Base-by-base conservation (phyloP, 2,329 filamentous ascomycete species). In the Trichoderma sp. region DNA sequence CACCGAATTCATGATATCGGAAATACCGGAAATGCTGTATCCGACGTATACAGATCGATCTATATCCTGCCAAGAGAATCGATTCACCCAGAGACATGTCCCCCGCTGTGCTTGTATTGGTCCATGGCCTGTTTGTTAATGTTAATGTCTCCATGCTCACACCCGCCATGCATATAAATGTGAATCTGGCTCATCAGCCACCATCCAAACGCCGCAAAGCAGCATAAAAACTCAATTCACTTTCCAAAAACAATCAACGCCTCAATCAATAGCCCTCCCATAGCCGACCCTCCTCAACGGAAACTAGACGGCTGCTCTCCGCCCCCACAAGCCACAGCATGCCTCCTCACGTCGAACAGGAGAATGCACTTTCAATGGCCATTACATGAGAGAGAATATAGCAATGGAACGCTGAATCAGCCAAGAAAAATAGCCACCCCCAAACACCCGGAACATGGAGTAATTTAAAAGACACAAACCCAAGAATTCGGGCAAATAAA, bases 221-320 rank as follows among this genome's bases (percentile, higher is more conserved):
- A 53, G 20, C 32, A 26, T 9, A 15, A 23, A 23, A 53, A 53
- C 11, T 64, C 62, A 64, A 64, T 50, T 64, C 62, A 64, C 12
- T 9, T 26, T 7, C 4, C 17, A 4, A 64, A 34, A 7, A 20
- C 23, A 43, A 9, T 4, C 39, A 13, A 20, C 61, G 61, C 62
- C 62, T 64, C 62, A 50, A 32, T 50, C 62, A 32, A 50, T 64
- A 64, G 62, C 39, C 30, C 26, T n/a, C 39, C 15, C 39, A 64
- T 64, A 50, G 62, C 62, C 39, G 62, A 64, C 62, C 62, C 62
- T 64, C 39, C 39, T 47, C 61, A 8, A n/a, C 61, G 59, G 59
- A 28, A 47, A 63, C 59, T 43, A 63, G 20, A 15, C 34, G 13
- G 20, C n/a, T 32, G 15, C 23, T 39, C 34, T 28, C 59, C 23